These are phyloP conservation scores for Petasospora fabianii DNA, from an alignment of 1,139 yeast species.

Conservation along the genomic window DNA sequence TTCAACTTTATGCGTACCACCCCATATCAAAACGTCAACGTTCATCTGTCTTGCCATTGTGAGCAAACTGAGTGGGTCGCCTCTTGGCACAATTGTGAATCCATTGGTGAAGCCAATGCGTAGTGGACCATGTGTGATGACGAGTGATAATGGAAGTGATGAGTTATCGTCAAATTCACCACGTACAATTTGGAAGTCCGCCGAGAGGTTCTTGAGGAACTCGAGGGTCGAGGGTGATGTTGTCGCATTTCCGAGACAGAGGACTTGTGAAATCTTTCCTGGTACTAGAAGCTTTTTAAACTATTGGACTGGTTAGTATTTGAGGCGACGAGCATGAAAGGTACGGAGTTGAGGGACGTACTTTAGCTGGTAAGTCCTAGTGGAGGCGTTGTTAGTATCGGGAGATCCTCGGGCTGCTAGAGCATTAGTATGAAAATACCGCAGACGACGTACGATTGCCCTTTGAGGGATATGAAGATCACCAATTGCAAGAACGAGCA, in stretches of 20 bases:
- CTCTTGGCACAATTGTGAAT: constrained; percentile 75
- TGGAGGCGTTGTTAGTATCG: constrained; percentile 10
- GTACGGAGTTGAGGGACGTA: constrained; percentile 14
- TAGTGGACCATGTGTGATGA: constrained; percentile 65
- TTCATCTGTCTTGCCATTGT: constrained; percentile 86
- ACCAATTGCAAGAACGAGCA: constrained; percentile 77
- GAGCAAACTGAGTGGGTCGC: constrained; percentile 80
- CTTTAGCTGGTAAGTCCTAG: constrained; percentile 39
- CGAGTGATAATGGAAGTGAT: constrained; percentile 57
- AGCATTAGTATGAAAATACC: background rate
- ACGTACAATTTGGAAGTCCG: constrained; percentile 70
- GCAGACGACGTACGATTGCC: constrained; percentile 43
- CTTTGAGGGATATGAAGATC: constrained; percentile 90
- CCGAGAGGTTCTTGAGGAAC: constrained; percentile 63
- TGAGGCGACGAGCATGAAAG: background rate
- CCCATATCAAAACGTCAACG: constrained; percentile 91
- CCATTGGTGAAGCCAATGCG: constrained; percentile 87
- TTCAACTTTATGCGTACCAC: constrained; percentile 92
- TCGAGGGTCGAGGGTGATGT: constrained; percentile 59
- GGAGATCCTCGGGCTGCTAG: background rate
- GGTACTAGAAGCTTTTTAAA: constrained; percentile 62
- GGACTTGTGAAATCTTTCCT: constrained; percentile 78
- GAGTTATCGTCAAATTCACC: constrained; percentile 63
- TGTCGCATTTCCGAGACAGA: constrained; percentile 85
- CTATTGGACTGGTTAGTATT: constrained; percentile 11